Percentiles rank a stretch among this genome's conserved stretches.
These are phyloP conservation scores for Penicillium sp. DNA, from an alignment of 2,329 filamentous ascomycete genomes.

Conservation along the genomic window DNA sequence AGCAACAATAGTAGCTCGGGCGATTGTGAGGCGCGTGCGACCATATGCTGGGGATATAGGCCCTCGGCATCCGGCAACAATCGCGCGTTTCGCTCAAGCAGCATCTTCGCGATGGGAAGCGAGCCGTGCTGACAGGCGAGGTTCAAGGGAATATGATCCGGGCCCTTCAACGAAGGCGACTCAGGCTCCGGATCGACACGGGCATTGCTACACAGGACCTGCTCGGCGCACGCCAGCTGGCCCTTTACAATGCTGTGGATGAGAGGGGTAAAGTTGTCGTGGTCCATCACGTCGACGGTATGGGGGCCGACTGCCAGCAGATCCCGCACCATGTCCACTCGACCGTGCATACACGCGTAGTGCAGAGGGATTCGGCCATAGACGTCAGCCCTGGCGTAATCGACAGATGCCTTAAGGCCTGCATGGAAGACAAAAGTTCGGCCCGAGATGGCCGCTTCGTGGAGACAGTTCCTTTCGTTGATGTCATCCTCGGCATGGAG, in stretches of 20 bases:
- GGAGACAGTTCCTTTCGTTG: conserved; percentile 92
- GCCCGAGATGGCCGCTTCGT: conserved; percentile 94
- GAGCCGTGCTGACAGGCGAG: conserved; percentile 93
- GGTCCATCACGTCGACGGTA: conserved; percentile 83
- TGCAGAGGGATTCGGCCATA: conserved; percentile 92
- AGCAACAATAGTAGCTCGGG: conserved; percentile 75
- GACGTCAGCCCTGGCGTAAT: conserved; percentile 78
- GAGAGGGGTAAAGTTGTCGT: conserved; percentile 94
- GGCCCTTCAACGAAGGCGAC: conserved; percentile 47
- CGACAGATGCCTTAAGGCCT: conserved; percentile 70
- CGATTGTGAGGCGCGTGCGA: conserved; percentile 80
- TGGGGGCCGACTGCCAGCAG: conserved; percentile 65
- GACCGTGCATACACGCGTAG: conserved; percentile 93
- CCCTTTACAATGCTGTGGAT: conserved; percentile 93
- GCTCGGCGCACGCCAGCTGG: conserved; percentile 73
- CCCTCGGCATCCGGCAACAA: conserved; percentile 95
- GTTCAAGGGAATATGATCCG: conserved; percentile 91
- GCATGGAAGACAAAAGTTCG: conserved; percentile 72
- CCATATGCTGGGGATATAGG: conserved; percentile 92
- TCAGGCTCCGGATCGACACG: conserved; percentile 73
- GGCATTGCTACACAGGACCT: conserved; percentile 72
- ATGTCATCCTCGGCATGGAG: conserved; percentile 95
- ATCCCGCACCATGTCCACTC: conserved; percentile 74
- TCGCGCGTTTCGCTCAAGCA: conserved; percentile 73
- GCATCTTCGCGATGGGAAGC: conserved; percentile 74